Base-by-base conservation (phyloP, 2,329 filamentous ascomycete species). In the Colletotrichum sidae region DNA sequence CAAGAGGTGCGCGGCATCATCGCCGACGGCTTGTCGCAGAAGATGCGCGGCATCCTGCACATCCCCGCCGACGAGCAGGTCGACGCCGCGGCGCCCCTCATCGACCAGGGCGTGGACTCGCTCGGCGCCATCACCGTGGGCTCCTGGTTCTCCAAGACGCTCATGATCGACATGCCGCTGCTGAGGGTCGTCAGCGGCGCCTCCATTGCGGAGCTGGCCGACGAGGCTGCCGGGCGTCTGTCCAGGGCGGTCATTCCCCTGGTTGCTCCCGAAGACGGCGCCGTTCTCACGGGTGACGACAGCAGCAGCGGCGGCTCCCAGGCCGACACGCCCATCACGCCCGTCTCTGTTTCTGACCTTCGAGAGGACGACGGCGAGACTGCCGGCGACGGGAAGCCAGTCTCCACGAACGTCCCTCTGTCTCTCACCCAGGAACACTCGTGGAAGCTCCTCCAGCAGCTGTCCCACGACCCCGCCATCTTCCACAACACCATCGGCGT, bases 121-220 rank as follows among this genome's bases (percentile, higher is more conserved):
- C 57, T 6, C 35, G 50, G 57, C 54, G 47, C n/a, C 13, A 34
- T 47, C 6, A 49, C 17, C 7, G 45, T 54, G 15, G n/a, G 12
- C 4, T 53, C 78, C 7, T 86, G 83, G 83, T 83, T 84, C 63
- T 52, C 78, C 38, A 82, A 81, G 61, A 73, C 81, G 51, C 52
- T 84, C 0, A 67, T 76, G 1, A 70, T 80, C 2, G 79, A 84
- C 52, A 72, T 85, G 2, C 78, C 81, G 0, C 75, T 83, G 2
- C 71, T 84, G n/a, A 82, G 81, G 65, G 74, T 85, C 49, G 68
- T 84, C 5, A 72, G 77, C 8, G 78, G 77, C 8, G 69, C 60
- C 2, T 70, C 68, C 3, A 53, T 70, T 41, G 47, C 46, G 1
- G 70, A 70, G 38, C 17, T 62, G 5, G 47, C 45, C 12, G 57